These are phyloP conservation scores for Aureobasidium sp. DNA, from an alignment of 2,329 filamentous ascomycete genomes.

Conservation along the genomic window DNA sequence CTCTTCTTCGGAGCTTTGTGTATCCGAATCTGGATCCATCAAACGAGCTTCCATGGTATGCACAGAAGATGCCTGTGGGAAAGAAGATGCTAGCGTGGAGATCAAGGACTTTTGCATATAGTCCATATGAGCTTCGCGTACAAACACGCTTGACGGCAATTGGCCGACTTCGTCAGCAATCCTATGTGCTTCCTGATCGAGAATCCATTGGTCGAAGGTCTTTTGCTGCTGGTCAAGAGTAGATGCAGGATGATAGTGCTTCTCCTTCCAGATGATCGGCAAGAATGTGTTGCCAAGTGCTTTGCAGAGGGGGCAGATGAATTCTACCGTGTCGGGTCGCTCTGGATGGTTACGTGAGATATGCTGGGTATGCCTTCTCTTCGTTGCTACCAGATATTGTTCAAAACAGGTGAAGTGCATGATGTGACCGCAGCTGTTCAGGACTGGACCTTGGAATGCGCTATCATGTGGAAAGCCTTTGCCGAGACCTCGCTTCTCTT, in stretches of 20 bases:
- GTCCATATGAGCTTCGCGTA: background rate
- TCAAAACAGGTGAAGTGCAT: slow-evolving; percentile 98
- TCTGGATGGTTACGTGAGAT: slow-evolving; percentile 94
- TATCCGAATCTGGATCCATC: background rate
- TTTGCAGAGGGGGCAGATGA: slow-evolving; percentile 94
- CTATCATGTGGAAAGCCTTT: slow-evolving; percentile 70
- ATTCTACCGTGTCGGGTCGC: slow-evolving; percentile 68
- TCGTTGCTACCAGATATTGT: slow-evolving; percentile 75
- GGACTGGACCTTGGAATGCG: slow-evolving; percentile 66
- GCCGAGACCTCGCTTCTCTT: slow-evolving; percentile 74
- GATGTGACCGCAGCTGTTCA: slow-evolving; percentile 90
- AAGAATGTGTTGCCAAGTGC: slow-evolving; percentile 91
- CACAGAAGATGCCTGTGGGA: background rate
- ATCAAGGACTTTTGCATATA: slow-evolving; percentile 9
- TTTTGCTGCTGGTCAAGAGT: slow-evolving; percentile 45
- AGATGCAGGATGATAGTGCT: slow-evolving; percentile 75
- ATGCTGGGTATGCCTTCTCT: slow-evolving; percentile 77
- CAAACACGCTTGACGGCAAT: background rate
- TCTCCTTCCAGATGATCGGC: slow-evolving; percentile 89
- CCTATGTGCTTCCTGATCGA: slow-evolving; percentile 17
- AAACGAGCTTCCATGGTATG: background rate
- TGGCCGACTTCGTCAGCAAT: background rate
- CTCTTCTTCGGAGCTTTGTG: slow-evolving; percentile 7
- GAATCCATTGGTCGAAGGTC: slow-evolving; percentile 63
- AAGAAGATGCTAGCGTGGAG: slow-evolving; percentile 4